phyloP scores from a whole-genome alignment of 306 rosid genomes.

The Casuarina cunninghamiana region DNA sequence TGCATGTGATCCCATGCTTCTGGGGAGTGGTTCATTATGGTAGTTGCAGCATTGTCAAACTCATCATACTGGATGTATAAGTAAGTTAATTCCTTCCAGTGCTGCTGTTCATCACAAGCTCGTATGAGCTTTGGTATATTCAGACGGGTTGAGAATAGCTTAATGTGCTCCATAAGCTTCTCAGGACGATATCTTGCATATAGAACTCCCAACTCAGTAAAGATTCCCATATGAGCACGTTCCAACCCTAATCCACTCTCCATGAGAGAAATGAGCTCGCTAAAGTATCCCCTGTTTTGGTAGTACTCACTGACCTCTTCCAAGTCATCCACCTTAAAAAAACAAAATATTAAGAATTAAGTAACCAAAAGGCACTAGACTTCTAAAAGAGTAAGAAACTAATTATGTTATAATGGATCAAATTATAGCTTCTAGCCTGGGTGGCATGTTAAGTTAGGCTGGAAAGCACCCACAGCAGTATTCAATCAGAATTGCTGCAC shows the following conservation, averaged over 20 bases:
- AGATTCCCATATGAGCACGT: slow-evolving; percentile 99
- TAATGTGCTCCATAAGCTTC: slow-evolving; percentile 99
- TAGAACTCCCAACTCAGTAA: slow-evolving; percentile 94
- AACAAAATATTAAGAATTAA: slow-evolving; percentile 15
- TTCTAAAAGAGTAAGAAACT: slow-evolving; percentile 23
- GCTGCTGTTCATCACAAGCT: slow-evolving; percentile 99
- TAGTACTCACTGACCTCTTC: slow-evolving; percentile 98
- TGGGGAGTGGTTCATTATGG: slow-evolving; percentile 98
- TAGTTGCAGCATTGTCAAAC: slow-evolving; percentile 97
- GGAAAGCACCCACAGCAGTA: background rate
- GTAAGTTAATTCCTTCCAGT: slow-evolving; percentile 96
- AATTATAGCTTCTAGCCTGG: background rate
- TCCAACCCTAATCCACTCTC: slow-evolving; percentile 98
- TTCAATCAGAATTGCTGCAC: background rate
- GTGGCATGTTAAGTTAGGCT: background rate
- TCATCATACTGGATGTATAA: slow-evolving; percentile 96
- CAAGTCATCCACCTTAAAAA: slow-evolving; percentile 87
- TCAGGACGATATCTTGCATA: slow-evolving; percentile 99
- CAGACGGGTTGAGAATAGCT: slow-evolving; percentile 86
- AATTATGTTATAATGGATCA: background rate
- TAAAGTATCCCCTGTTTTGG: slow-evolving; percentile 98
- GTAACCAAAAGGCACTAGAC: background rate
- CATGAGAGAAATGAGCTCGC: slow-evolving; percentile 94
- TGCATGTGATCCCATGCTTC: slow-evolving; percentile 99
- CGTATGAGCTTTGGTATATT: slow-evolving; percentile 97